Evolutionary conservation across 2,329 filamentous ascomycete genomes (phyloP), one percentile per base, ranked within the genome.

Genomic region (Aspergillus alliaceus): DNA sequence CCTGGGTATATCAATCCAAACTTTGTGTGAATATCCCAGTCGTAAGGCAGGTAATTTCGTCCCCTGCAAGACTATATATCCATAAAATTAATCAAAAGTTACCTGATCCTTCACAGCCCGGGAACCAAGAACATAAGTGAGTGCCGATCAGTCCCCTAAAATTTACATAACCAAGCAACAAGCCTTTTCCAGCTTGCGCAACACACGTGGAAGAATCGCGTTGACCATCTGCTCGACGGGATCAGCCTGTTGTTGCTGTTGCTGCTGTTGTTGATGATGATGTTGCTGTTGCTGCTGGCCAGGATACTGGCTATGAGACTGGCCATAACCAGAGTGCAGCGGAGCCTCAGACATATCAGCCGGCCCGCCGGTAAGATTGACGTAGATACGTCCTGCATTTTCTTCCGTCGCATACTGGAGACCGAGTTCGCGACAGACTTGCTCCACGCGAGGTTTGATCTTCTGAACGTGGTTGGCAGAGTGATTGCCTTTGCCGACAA

Each of bases 401-500:
- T 90, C 88, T 79, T 98, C 95, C 1, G 91, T 96, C 56, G 83
- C 77, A 75, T 90, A 97, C 67, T 92, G 84, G 54, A 99, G 80
- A 0, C 93, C 91, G 44, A 96, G 77, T 72, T 97, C 89, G 49
- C 80, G 84, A 75, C 93, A 96, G 49, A 98, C 81, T 72, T 90
- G 83, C 78, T 98, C 93, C 42, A 98, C 91, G 59, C 90, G 84
- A n/a, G 95, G 95, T 78, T 96, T 97, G 75, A 99, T 87, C 81
- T 95, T 97, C 75, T 96, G 91, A 24, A 98, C 83, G 68, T 95
- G 89, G 63, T 87, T 84, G 9, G 78, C 80, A 51, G 87, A 91
- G 78, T 99, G 95, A 73, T 96, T 95, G 3, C 95, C 95, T 76
- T 93, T 96, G 69, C 95, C 95, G 29, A 98, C 93, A 69, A 99